Evolutionary conservation across 768 basidiomycete species (phyloP), one percentile per base, ranked within the genome.

Genomic region (Trametes punicea): DNA sequence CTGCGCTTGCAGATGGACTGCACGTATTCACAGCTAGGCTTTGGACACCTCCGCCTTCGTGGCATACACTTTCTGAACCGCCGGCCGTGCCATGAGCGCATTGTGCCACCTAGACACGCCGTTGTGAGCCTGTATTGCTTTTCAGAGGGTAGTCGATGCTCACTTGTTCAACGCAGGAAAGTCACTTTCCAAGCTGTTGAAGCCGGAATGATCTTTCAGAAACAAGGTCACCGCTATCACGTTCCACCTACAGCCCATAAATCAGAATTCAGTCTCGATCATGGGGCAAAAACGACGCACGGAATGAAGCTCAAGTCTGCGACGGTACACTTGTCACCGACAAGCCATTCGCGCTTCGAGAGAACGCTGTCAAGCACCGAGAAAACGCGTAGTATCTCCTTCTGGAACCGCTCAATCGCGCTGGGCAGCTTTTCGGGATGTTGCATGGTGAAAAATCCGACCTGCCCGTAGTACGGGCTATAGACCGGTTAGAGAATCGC

Each of bases 391-490:
- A 42, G 25, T 7, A 59, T 63, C 65, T 70, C 69, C 42, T 66
- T 64, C 36, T 61, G 55, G 65, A 69, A 70, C 16, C 69, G 64
- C 51, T 67, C 64, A 26, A 67, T 51, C 23, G 67, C 68, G 53
- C 56, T 59, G 13, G 63, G 67, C 30, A 67, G 21, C 57, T 66
- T 62, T 61, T 70, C 69, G 2, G 62, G 49, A 52, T 67, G 67
- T 57, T 46, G 64, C 8, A 48, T 20, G 46, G 39, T 30, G 65
- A 70, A 69, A 64, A 63, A 69, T 11, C 46, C 38, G 16, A 54
- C 58, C 59, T 68, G 67, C 25, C 65, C 67, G 39, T 62, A 68
- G 61, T 68, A 68, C 26, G 67, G 65, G 50, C 67, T 62, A 18
- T 16, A 10, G 8, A 21, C 9, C 1, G 39, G 38, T 27, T 47